Evolutionary conservation across 495 filamentous ascomycete species (phyloP).

Genomic region (Aspergillus kassunensis): DNA sequence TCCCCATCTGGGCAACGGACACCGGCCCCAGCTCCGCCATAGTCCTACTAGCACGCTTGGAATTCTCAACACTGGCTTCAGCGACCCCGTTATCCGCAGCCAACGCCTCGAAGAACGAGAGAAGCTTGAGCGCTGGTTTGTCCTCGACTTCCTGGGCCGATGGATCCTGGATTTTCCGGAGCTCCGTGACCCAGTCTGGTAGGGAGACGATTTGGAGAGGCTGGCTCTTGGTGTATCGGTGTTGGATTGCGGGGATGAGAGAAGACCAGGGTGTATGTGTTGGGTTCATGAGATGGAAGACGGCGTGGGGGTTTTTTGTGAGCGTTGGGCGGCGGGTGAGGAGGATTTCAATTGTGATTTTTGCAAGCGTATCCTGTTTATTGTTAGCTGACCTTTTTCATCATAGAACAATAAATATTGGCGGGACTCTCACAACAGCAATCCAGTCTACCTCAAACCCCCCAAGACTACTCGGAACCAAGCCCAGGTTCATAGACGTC

Average conservation of each 20-base stretch:
- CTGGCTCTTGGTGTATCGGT: not conserved
- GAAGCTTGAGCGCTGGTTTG: not conserved
- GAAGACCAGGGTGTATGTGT: not conserved
- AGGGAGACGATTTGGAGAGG: not conserved
- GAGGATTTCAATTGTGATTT: not conserved
- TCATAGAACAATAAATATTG: not conserved
- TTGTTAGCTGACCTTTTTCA: too few species aligned
- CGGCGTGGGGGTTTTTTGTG: not conserved
- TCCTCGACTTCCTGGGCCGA: not conserved
- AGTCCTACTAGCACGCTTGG: conserved; percentile 16
- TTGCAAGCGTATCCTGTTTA: conserved; percentile 6
- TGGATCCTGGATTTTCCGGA: not conserved
- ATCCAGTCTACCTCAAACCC: conserved; percentile 11
- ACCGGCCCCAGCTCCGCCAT: conserved; percentile 18
- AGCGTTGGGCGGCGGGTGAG: not conserved
- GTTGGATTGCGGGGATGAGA: not conserved
- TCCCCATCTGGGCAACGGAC: conserved; percentile 19
- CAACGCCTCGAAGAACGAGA: not conserved
- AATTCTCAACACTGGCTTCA: conserved; percentile 15
- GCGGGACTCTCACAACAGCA: conserved; percentile 18
- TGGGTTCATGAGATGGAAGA: not conserved
- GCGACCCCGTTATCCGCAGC: not conserved
- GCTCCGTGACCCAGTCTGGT: not conserved
- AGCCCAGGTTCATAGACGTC: conserved; percentile 16
- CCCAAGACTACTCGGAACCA: conserved; percentile 12